Percentiles rank a stretch among this genome's conserved stretches.
phyloP scores from a whole-genome alignment of 345 rosid species.

The Populus ilicifolia region DNA sequence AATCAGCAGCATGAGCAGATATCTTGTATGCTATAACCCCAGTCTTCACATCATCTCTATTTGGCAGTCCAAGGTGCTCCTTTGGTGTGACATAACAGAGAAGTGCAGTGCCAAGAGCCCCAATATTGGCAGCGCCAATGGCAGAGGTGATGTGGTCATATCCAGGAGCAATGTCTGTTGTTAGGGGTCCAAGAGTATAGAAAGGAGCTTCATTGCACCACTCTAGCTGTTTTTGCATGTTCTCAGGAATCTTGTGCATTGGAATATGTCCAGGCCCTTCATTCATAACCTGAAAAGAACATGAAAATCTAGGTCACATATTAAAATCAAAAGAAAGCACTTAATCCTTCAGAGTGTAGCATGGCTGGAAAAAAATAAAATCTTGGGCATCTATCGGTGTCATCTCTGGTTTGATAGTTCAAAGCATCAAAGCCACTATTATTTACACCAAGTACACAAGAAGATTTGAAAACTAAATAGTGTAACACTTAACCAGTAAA shows the following conservation, averaged over 20 bases:
- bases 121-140: slow-evolving; percentile 98
- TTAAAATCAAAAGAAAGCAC: not conserved
- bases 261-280: slow-evolving; percentile 98
- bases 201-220: slow-evolving; percentile 99
- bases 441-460: not conserved
- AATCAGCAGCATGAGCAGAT: slow-evolving; percentile 96
- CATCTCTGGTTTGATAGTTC: not conserved
- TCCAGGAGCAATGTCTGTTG: slow-evolving; percentile 96
- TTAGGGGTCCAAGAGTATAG: slow-evolving; percentile 94
- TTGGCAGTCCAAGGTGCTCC: slow-evolving; percentile 97
- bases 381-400: not conserved
- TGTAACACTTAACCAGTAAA: not conserved
- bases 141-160: slow-evolving; percentile 99
- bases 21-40: slow-evolving; percentile 98
- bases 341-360: not conserved
- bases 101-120: slow-evolving; percentile 98
- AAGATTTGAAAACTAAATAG: not conserved
- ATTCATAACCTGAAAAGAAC: slow-evolving; percentile 74
- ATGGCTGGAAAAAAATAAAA: not conserved
- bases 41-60: slow-evolving; percentile 93
- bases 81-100: slow-evolving; percentile 98
- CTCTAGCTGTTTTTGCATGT: slow-evolving; percentile 95
- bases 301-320: not conserved
- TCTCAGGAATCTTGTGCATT: slow-evolving; percentile 98
- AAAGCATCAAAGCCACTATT: not conserved